A percentile compares a stretch with the other conserved stretches of the same genome.
phyloP scores from a whole-genome alignment of 345 rosid species.

The Lenwebbia sp. region DNA sequence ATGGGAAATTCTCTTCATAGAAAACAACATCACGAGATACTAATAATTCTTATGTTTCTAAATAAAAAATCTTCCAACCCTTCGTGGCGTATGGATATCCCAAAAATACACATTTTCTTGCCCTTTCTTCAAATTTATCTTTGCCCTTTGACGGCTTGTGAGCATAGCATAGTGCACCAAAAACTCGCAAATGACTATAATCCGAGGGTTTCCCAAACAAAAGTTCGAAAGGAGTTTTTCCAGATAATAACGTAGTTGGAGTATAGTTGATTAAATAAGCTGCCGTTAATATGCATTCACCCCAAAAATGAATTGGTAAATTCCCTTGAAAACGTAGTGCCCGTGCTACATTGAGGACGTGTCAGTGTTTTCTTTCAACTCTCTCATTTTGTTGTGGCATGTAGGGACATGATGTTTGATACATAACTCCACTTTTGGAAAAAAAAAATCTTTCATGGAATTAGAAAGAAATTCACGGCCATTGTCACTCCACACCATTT shows the following conservation, averaged over 20 bases:
- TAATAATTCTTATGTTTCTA: not conserved
- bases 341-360: not conserved
- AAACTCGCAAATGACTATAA: not conserved
- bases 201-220: not conserved
- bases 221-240: not conserved
- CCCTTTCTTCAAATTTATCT: not conserved
- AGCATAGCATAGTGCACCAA: not conserved
- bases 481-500: not conserved
- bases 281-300: not conserved
- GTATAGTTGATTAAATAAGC: not conserved
- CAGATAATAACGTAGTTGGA: not conserved
- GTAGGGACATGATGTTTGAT: not conserved
- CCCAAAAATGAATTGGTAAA: not conserved
- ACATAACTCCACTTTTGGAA: not conserved
- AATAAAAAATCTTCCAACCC: not conserved
- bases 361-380: not conserved
- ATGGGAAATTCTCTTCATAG: not conserved
- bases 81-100: not conserved
- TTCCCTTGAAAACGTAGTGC: not conserved
- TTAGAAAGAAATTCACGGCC: not conserved
- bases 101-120: not conserved
- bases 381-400: conserved; percentile 1
- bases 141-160: not conserved
- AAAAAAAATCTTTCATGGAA: not conserved
- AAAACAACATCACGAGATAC: not conserved